phyloP scores from a whole-genome alignment of 768 basidiomycete species.

The Lactarius quietus region DNA sequence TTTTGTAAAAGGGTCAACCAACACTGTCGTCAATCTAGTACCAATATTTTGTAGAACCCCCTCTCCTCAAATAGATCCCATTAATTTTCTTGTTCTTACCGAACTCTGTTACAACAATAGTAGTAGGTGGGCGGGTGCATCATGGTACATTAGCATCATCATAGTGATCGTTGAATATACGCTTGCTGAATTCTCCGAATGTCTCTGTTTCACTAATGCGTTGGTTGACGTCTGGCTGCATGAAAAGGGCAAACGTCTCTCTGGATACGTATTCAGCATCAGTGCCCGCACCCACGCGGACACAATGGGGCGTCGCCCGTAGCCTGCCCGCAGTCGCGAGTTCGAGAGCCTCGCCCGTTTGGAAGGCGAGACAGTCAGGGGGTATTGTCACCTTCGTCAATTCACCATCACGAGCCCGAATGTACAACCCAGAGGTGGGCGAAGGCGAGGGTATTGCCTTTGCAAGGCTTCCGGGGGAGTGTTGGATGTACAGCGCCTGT shows the following conservation, averaged over 20 bases:
- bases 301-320: slow-evolving; percentile 93
- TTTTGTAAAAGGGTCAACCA: not conserved
- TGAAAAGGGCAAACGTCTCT: slow-evolving; percentile 87
- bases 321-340: slow-evolving; percentile 78
- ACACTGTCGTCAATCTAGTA: not conserved
- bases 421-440: slow-evolving; percentile 81
- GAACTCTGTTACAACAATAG: not conserved
- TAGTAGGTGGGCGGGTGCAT: slow-evolving; percentile 11
- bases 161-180: slow-evolving; percentile 66
- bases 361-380: slow-evolving; percentile 82
- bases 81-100: slow-evolving; percentile 7
- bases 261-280: slow-evolving; percentile 55
- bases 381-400: slow-evolving; percentile 87
- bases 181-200: slow-evolving; percentile 88
- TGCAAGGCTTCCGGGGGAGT: slow-evolving; percentile 40
- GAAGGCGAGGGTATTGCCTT: slow-evolving; percentile 62
- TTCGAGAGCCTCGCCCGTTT: slow-evolving; percentile 95
- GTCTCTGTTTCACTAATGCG: slow-evolving; percentile 65
- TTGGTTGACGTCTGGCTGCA: slow-evolving; percentile 85
- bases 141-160: slow-evolving; percentile 30
- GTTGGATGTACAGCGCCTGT: slow-evolving; percentile 81
- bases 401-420: slow-evolving; percentile 76
- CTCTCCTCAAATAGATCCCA: slow-evolving; percentile 5
- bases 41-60: not conserved
- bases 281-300: slow-evolving; percentile 59